Evolutionary conservation across 78 protist species (phyloP).

Genomic region (Cavenderia fasciculata): DNA sequence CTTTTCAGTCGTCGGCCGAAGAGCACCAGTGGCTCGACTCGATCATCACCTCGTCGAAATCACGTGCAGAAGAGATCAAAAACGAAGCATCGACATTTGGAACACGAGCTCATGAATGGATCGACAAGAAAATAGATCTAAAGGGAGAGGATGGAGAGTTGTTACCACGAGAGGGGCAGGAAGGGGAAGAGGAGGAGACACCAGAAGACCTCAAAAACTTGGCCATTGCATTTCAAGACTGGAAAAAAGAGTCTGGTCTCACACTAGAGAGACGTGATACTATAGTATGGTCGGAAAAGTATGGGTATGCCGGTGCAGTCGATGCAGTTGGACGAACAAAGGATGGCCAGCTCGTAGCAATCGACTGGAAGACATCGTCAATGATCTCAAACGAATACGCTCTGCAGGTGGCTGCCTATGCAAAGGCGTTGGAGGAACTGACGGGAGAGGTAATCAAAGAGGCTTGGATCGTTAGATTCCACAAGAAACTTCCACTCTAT

Average conservation of each 20-base stretch:
- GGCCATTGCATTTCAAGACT: conserved; percentile 5
- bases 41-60: not conserved
- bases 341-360: conserved; percentile 11
- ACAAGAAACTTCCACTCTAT: not conserved
- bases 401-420: conserved; percentile 47
- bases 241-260: not conserved
- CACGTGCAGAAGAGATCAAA: not conserved
- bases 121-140: too few species aligned
- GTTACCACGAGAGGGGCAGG: not conserved
- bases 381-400: not conserved
- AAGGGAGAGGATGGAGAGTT: not conserved
- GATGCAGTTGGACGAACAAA: conserved; percentile 41
- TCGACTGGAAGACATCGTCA: conserved; percentile 55
- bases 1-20: not conserved
- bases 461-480: conserved; percentile 52
- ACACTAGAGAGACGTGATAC: conserved; percentile 22
- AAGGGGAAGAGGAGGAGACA: not conserved
- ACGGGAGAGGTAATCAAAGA: conserved; percentile 24
- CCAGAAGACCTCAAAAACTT: not conserved
- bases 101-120: not conserved
- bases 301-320: conserved; percentile 54
- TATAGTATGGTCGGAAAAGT: not conserved
- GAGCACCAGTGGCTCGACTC: not conserved
- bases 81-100: not conserved
- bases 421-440: conserved; percentile 62